phyloP scores from a whole-genome alignment of 371 early-diverging fungal genomes.

The Apophysomyces variabilis region DNA sequence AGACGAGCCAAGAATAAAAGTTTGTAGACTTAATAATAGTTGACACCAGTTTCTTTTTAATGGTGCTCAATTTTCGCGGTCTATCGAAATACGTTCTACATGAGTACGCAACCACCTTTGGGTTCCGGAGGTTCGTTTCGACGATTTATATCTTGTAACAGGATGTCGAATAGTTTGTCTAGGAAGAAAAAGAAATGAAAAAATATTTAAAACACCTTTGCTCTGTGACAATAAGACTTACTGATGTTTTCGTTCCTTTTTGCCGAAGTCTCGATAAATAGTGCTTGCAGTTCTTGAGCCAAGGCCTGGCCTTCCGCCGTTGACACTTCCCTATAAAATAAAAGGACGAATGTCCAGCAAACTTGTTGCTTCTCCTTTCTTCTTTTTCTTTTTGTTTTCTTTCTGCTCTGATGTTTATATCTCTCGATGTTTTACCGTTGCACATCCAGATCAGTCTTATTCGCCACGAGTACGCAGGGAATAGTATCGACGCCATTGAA shows the following conservation, averaged over 20 bases:
- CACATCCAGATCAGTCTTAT: conserved; percentile 77
- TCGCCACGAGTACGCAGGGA: conserved; percentile 82
- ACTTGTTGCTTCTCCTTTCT: no score
- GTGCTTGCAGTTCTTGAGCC: conserved; percentile 56
- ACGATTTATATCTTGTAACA: neutral
- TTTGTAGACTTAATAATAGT: conserved; percentile 8
- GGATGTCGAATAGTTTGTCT: neutral
- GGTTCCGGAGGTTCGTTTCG: conserved; percentile 6
- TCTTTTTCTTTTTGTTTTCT: neutral
- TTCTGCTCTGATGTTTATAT: neutral
- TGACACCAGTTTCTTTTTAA: neutral
- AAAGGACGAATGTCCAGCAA: neutral
- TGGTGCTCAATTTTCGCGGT: conserved; percentile 10
- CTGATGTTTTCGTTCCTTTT: conserved; percentile 79
- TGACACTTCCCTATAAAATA: conserved; percentile 58
- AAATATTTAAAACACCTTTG: neutral
- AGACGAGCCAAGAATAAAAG: conserved; percentile 8
- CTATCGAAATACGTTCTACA: conserved; percentile 7
- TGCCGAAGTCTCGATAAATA: conserved; percentile 80
- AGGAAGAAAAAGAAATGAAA: neutral
- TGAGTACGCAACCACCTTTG: neutral
- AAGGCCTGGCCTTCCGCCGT: conserved; percentile 59
- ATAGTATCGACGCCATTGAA: conserved; percentile 81
- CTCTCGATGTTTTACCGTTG: conserved; percentile 47
- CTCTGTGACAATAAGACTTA: conserved; percentile 15